phyloP scores from a whole-genome alignment of 73 alveolate genomes.

The Effrenium voratum region DNA sequence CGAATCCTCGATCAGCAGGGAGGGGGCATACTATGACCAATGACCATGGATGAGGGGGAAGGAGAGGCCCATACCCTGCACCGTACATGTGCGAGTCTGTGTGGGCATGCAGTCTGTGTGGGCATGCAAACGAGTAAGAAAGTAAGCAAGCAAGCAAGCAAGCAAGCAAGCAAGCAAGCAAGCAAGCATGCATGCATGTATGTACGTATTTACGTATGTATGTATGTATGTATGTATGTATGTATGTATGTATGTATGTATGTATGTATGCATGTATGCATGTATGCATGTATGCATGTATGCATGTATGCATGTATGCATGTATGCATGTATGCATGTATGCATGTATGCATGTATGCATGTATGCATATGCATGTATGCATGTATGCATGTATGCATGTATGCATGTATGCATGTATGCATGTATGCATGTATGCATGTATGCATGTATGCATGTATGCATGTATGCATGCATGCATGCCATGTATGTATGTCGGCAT shows the following conservation, averaged over 20 bases:
- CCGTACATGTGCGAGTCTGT: too few relatives aligned
- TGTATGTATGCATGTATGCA: not conserved
- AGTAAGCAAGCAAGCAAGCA: not conserved
- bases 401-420: not conserved
- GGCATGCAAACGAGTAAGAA: too few relatives aligned
- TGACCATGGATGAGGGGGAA: too few relatives aligned
- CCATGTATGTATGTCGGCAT: not conserved
- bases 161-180: not conserved
- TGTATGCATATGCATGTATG: not conserved
- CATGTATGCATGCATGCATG: not conserved
- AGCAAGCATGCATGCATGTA: not conserved
- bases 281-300: not conserved
- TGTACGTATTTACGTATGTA: conserved; percentile 11
- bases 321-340: not conserved
- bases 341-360: not conserved
- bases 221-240: conserved; percentile 13
- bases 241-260: not conserved
- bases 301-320: not conserved
- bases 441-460: not conserved
- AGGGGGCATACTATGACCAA: too few relatives aligned
- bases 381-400: not conserved
- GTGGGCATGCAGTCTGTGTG: not conserved
- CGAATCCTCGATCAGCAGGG: too few relatives aligned
- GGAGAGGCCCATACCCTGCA: too few relatives aligned
- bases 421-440: not conserved